Evolutionary conservation across 2,329 filamentous ascomycete species (phyloP), one percentile per base, ranked within the genome.

Genomic region (Claviceps monticola): DNA sequence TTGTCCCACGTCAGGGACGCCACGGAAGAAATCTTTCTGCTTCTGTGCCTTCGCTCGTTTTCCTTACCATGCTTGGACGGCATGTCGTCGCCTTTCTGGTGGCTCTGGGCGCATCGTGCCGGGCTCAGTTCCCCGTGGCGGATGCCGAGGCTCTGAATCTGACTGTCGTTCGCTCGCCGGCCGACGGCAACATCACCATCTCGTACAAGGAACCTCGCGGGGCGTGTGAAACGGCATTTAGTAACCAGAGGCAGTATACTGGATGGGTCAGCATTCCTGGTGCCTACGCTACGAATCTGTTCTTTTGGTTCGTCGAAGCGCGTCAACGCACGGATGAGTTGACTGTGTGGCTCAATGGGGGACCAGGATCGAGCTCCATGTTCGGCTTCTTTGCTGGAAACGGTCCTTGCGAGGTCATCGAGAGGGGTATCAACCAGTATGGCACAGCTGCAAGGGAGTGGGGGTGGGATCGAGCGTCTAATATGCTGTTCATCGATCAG

Each of bases 181-280:
- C 84, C 57, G 73, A 86, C 62, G 68, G 70, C 29, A 75, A 76
- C 57, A 78, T 88, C 61, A 82, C 77, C 53, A 78, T 88, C 61
- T 76, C 78, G 51, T 88, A 84, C 71, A 86, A 83, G 60, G 68
- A 73, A 38, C 73, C 77, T 4, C 64, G 70, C 7, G 79, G 77
- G 46, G 81, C 76, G 13, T 88, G 84, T 64, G 75, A 71, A 46
- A 86, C 84, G 1, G 78, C 76, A 7, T 85, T 84, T 59, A 62
- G 72, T 45, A 71, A 70, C 1, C 84, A 88, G 64, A 75, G 81
- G 63, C 84, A 87, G 63, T 85, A 82, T 61, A 79, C 81, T 4
- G 84, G 84, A 60, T 86, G 84, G 75, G 78, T 87, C 52, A 74
- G 68, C 50, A 66, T 86, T 5, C 79, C 80, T 5, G 80, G 72